These are phyloP conservation scores for Diplodia scrobiculata DNA, from an alignment of 2,329 filamentous ascomycete species.

Conservation along the genomic window DNA sequence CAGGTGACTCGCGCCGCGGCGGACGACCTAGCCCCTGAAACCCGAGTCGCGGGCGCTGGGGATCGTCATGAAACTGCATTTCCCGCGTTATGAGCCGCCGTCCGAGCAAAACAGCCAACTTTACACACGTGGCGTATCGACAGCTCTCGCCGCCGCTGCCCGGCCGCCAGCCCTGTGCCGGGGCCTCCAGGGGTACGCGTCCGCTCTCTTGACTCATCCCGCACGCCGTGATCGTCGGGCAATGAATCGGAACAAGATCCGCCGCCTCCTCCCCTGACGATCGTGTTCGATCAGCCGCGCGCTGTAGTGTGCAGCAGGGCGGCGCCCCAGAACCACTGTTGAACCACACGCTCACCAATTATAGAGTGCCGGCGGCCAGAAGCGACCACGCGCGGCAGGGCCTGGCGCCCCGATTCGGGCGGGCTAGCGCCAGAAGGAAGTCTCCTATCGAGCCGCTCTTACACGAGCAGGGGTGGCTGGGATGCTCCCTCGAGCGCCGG, in stretches of 20 bases:
- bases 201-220: slow-evolving; percentile 11
- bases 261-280: slow-evolving; percentile 15
- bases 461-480: slow-evolving; percentile 12
- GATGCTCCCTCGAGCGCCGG: slow-evolving; percentile 17
- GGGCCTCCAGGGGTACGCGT: slow-evolving; percentile 3
- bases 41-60: slow-evolving; percentile 2
- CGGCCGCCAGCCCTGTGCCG: neutral
- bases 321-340: slow-evolving; percentile 9
- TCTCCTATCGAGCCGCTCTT: slow-evolving; percentile 18
- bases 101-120: neutral
- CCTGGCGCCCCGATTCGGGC: slow-evolving; percentile 11
- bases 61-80: slow-evolving; percentile 21
- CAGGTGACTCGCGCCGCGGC: neutral
- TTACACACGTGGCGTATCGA: slow-evolving; percentile 23
- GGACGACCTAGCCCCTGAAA: slow-evolving; percentile 10
- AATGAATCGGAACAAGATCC: slow-evolving; percentile 24
- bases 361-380: slow-evolving; percentile 2
- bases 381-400: slow-evolving; percentile 9
- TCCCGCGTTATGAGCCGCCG: neutral
- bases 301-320: neutral
- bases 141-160: neutral
- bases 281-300: slow-evolving; percentile 26
- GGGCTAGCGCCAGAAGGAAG: neutral
- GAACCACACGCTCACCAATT: neutral
- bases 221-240: slow-evolving; percentile 10